Conservation (phyloP, 495 filamentous ascomycete genomes). For the Neurospora sp. region DNA sequence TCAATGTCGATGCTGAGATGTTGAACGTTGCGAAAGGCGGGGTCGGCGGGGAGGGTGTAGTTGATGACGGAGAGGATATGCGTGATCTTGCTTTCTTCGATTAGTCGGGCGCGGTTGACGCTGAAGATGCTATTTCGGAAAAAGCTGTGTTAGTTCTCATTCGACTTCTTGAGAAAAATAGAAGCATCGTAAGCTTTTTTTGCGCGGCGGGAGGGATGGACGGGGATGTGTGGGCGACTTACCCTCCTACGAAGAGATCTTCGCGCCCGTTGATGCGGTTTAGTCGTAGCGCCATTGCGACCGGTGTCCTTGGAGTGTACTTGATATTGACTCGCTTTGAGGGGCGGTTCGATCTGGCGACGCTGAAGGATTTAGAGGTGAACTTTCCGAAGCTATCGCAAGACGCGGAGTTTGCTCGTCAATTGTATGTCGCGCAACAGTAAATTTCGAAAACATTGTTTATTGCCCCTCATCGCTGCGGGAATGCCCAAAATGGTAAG, state of each 20-base stretch:
- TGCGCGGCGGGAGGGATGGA: neutral
- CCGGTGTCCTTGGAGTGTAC: neutral
- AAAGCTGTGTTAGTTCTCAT: slow-evolving; percentile 18
- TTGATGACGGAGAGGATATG: slow-evolving; percentile 75
- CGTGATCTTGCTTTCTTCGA: slow-evolving; percentile 67
- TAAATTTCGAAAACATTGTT: neutral
- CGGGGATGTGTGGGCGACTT: slow-evolving; percentile 18
- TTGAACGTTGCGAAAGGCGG: slow-evolving; percentile 41
- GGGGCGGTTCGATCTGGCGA: neutral
- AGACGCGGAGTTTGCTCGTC: neutral
- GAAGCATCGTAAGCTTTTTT: neutral
- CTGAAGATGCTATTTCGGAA: slow-evolving; percentile 55
- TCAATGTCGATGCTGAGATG: slow-evolving; percentile 76
- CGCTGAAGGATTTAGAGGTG: neutral
- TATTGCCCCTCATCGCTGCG: neutral
- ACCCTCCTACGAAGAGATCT: slow-evolving; percentile 81
- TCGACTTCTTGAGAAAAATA: neutral
- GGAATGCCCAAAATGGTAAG: neutral
- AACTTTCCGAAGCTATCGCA: neutral
- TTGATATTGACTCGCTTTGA: neutral
- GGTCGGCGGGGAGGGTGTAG: slow-evolving; percentile 26
- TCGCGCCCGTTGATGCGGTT: slow-evolving; percentile 54
- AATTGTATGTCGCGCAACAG: neutral
- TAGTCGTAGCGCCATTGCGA: slow-evolving; percentile 17
- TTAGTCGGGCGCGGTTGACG: slow-evolving; percentile 53